phyloP scores from a whole-genome alignment of 2,329 filamentous ascomycete species.

The Tolypocladium tropicale region DNA sequence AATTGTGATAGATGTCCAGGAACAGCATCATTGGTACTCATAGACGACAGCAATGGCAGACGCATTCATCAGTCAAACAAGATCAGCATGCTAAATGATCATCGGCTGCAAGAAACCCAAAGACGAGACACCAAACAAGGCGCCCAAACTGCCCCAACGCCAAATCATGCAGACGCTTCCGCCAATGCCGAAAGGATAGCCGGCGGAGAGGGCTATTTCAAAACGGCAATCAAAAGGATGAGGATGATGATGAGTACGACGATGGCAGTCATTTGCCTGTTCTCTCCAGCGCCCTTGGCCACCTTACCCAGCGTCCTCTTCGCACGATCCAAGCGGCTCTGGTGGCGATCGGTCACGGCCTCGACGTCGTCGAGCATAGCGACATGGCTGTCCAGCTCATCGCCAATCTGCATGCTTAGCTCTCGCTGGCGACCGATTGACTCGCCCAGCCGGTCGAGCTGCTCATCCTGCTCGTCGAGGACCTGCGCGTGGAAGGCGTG shows the following conservation, averaged over 20 bases:
- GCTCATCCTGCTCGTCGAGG: conserved; percentile 81
- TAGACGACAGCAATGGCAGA: background rate
- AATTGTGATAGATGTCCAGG: background rate
- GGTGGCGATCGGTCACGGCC: conserved; percentile 69
- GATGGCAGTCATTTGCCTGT: conserved; percentile 77
- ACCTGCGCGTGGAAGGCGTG: conserved; percentile 75
- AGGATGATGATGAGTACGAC: conserved; percentile 75
- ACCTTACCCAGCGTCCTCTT: conserved; percentile 62
- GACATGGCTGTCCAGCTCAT: conserved; percentile 88
- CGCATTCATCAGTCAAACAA: background rate
- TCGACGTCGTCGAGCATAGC: conserved; percentile 86
- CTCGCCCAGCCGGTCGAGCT: conserved; percentile 79
- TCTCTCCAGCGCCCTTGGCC: conserved; percentile 65
- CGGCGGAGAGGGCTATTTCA: conserved; percentile 47
- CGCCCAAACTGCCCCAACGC: background rate
- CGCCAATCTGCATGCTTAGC: conserved; percentile 89
- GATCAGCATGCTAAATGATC: background rate
- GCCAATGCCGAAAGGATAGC: background rate
- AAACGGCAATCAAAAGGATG: conserved; percentile 69
- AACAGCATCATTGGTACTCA: background rate
- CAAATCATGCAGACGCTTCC: background rate
- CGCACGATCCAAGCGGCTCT: conserved; percentile 64
- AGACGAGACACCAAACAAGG: background rate
- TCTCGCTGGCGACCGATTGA: conserved; percentile 84
- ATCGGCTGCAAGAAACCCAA: background rate